Evolutionary conservation across 306 rosid genomes (phyloP).

Genomic region (Boehmeria nivea): DNA sequence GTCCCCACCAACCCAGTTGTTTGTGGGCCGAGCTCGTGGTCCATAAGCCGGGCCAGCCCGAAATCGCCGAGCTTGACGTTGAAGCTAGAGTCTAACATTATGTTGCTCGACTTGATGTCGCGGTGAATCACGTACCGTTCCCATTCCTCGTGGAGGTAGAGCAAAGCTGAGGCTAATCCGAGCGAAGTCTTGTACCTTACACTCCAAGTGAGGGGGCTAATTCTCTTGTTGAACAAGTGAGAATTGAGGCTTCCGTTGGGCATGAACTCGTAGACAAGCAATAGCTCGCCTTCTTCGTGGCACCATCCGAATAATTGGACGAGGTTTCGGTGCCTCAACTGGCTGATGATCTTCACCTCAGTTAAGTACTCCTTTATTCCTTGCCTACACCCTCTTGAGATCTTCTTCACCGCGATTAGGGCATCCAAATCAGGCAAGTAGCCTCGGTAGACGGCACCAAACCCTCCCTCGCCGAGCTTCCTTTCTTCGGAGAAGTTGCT

Average conservation of each 20-base stretch:
- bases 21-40: conserved; percentile 5
- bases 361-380: conserved; percentile 32
- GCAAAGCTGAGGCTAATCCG: conserved; percentile 13
- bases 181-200: conserved; percentile 13
- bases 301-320: conserved; percentile 43
- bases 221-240: conserved; percentile 12
- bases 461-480: conserved; percentile 45
- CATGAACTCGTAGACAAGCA: conserved; percentile 36
- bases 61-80: conserved; percentile 18
- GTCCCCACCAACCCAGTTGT: conserved; percentile 15
- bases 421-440: conserved; percentile 8
- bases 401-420: conserved; percentile 34
- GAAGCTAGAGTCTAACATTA: conserved; percentile 16
- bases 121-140: conserved; percentile 14
- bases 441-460: conserved; percentile 44
- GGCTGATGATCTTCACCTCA: conserved; percentile 35
- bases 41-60: conserved; percentile 11
- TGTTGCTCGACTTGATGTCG: conserved; percentile 17
- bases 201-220: conserved; percentile 2
- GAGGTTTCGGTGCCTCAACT: conserved; percentile 35
- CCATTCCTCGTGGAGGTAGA: conserved; percentile 21
- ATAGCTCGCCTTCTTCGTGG: conserved; percentile 24
- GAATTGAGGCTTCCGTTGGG: conserved; percentile 32
- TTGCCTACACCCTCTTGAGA: conserved; percentile 27
- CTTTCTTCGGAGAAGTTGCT: conserved; percentile 25